phyloP scores from a whole-genome alignment of 2,329 filamentous ascomycete genomes.

The Ophiocordyceps sinensis region DNA sequence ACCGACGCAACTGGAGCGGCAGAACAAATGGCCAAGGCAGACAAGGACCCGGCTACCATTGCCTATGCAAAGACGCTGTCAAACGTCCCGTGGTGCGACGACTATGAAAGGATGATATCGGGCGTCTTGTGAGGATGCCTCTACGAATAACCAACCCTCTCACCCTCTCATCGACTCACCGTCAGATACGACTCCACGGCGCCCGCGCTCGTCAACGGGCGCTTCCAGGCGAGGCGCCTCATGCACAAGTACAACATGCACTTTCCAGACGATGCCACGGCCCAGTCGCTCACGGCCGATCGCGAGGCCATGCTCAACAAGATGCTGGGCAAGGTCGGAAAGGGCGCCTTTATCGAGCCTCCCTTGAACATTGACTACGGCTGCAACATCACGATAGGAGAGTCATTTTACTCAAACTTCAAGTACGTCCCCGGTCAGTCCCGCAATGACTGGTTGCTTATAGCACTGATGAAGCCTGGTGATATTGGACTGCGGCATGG shows the following conservation, averaged over 20 bases:
- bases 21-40: conserved; percentile 9
- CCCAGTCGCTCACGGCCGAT: conserved; percentile 21
- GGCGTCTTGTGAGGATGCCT: conserved; percentile 42
- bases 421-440: conserved; percentile 10
- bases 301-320: conserved; percentile 31
- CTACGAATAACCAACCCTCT: too few relatives aligned
- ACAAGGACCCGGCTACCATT: conserved; percentile 27
- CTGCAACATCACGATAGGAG: conserved; percentile 46
- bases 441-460: neutral
- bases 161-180: too few relatives aligned
- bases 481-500: conserved; percentile 59
- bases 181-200: conserved; percentile 33
- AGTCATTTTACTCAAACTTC: conserved; percentile 47
- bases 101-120: conserved; percentile 51
- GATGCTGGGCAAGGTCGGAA: conserved; percentile 34
- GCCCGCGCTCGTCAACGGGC: conserved; percentile 32
- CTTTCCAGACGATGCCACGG: conserved; percentile 32
- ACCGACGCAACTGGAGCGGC: too few relatives aligned
- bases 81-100: conserved; percentile 41
- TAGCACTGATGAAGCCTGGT: conserved; percentile 24
- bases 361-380: conserved; percentile 52
- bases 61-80: conserved; percentile 30
- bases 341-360: conserved; percentile 42
- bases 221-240: conserved; percentile 38
- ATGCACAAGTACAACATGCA: conserved; percentile 44